Evolutionary conservation across 163 green algal species (phyloP).

Genomic region (Scenedesmus sp.): DNA sequence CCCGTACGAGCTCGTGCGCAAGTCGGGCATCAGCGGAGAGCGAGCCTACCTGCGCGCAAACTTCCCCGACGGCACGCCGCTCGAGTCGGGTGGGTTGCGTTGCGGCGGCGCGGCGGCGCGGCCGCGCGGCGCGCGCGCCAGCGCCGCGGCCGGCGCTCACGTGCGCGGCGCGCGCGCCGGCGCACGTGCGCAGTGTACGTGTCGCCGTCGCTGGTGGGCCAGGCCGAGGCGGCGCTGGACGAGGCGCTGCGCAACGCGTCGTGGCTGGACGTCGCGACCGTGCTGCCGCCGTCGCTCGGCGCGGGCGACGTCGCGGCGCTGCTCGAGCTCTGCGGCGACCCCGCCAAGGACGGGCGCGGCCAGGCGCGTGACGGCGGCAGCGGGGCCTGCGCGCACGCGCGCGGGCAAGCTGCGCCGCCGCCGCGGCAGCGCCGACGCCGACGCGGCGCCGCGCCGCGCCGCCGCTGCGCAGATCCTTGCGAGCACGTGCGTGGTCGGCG

Average conservation of each 20-base stretch:
- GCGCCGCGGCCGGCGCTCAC: background rate
- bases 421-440: too few species aligned
- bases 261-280: conserved; percentile 71
- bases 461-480: conserved; percentile 61
- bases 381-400: too few species aligned
- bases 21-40: conserved; percentile 69
- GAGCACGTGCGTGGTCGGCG: conserved; percentile 69
- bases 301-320: conserved; percentile 23
- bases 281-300: conserved; percentile 54
- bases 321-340: background rate
- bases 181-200: conserved; percentile 64
- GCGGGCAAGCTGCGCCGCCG: too few species aligned
- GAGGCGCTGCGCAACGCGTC: conserved; percentile 61
- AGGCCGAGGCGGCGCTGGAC: conserved; percentile 77
- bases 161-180: background rate
- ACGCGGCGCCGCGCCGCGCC: too few species aligned
- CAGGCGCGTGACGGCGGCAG: background rate
- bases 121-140: background rate
- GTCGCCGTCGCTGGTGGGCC: conserved; percentile 49
- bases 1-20: conserved; percentile 74
- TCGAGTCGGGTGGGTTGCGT: conserved; percentile 63
- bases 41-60: conserved; percentile 62
- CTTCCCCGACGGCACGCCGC: conserved; percentile 73
- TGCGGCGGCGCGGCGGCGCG: conserved; percentile 47
- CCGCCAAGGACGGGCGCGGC: background rate